Conservation (phyloP, 139 green algal species). For the Coelastrella sp. region DNA sequence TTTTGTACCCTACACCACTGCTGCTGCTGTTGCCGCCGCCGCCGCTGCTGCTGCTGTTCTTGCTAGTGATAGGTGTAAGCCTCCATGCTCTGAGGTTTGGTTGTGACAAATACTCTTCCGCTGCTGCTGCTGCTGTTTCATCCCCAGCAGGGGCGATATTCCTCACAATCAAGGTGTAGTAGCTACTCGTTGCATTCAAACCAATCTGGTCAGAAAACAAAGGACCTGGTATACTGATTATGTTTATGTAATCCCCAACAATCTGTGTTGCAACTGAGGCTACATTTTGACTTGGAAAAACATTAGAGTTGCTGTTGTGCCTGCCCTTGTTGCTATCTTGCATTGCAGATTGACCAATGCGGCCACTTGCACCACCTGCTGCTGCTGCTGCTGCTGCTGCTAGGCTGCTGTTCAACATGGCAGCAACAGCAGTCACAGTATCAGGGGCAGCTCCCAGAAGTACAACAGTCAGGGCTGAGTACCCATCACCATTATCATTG, state of each 20-base stretch:
- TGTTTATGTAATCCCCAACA: not conserved
- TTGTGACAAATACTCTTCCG: not conserved
- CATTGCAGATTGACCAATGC: too few species aligned
- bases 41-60: conserved; percentile 12
- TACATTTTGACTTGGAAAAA: not conserved
- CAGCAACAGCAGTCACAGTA: not conserved
- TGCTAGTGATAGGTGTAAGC: not conserved
- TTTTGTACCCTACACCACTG: not conserved
- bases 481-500: not conserved
- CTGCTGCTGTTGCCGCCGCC: not conserved
- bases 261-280: too few species aligned
- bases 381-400: not conserved
- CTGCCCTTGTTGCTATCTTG: too few species aligned
- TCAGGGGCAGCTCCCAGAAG: not conserved
- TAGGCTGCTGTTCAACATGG: not conserved
- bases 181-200: not conserved
- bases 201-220: not conserved
- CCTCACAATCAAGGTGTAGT: conserved; percentile 43
- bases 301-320: too few species aligned
- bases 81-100: conserved; percentile 19
- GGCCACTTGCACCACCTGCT: not conserved
- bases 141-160: conserved; percentile 42
- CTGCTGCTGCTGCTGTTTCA: not conserved
- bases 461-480: not conserved
- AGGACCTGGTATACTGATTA: not conserved